Evolutionary conservation across 768 basidiomycete species (phyloP), one percentile per base, ranked within the genome.

Genomic region (Botryobasidium botryosum): DNA sequence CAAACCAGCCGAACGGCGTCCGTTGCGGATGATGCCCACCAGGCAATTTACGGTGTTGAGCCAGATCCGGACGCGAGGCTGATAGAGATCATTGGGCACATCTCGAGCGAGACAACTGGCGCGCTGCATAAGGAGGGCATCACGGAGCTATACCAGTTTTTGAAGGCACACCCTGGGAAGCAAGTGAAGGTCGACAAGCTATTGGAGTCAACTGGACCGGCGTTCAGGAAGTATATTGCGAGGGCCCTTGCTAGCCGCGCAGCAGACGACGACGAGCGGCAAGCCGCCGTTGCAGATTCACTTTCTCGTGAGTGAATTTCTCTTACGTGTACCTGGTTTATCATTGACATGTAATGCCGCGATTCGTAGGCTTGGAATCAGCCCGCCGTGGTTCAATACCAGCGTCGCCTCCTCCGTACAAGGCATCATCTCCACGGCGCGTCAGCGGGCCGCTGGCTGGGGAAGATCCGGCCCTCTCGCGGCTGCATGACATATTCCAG

Each of bases 61-160:
- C 81, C 84, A 1, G 88, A 91, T 59, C 82, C 84, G 8, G 87
- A 90, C 56, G 78, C 75, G 8, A 79, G 86, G 54, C 64, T 91
- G 35, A 71, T 79, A 46, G 74, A 73, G 10, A 82, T 90, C 52
- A 83, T 88, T 54, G 77, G 76, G 33, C 81, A 88, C 56, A 85
- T 85, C 47, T 86, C 82, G 26, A 83, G 79, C 57, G 81, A 87
- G 62, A 83, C 84, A 20, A 84, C 85, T 3, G 84, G 82, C 13
- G 82, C 83, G 13, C 66, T 86, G 63, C 83, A 88, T 59, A 88
- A 88, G 61, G 86, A 92, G 59, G 86, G 87, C 3, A 90, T 97
- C 45, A 91, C 87, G 3, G 87, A 91, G 54, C 65, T 99, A 20
- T 87, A 96, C 58, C 79, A 87, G 28, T 96, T 90, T 67, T 62